phyloP scores from a whole-genome alignment of 768 basidiomycete genomes.

The Hirschioporus abietinus region DNA sequence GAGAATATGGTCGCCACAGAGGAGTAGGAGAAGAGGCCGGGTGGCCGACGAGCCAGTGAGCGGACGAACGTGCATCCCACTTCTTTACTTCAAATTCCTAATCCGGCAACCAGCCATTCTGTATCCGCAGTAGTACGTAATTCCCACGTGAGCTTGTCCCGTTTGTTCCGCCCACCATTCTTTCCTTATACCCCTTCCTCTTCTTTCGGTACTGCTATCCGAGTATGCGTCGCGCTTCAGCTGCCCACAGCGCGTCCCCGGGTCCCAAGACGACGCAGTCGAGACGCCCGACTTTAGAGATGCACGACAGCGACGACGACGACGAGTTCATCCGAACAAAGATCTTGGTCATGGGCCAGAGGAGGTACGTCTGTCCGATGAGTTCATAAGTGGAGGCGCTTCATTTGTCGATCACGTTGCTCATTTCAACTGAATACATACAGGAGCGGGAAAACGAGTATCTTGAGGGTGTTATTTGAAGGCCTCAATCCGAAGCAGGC shows the following conservation, averaged over 20 bases:
- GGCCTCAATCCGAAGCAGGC: constrained; percentile 76
- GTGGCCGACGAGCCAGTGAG: background rate
- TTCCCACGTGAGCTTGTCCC: background rate
- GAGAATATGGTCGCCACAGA: background rate
- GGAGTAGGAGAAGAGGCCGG: background rate
- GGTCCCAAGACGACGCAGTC: background rate
- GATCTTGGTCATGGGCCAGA: constrained; percentile 66
- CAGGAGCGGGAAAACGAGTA: constrained; percentile 91
- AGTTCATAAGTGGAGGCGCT: background rate
- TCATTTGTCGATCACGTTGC: background rate
- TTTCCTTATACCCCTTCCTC: background rate
- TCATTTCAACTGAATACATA: background rate
- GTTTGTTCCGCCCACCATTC: background rate
- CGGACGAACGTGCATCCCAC: background rate
- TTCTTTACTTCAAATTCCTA: background rate
- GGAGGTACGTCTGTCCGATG: constrained; percentile 41
- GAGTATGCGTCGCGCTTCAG: background rate
- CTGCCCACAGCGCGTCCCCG: background rate
- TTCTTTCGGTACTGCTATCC: background rate
- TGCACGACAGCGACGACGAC: background rate
- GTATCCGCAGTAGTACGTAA: background rate
- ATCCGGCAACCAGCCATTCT: background rate
- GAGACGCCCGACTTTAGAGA: background rate
- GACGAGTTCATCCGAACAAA: constrained; percentile 46
- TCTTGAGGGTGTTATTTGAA: constrained; percentile 89